A percentile compares a stretch with the other conserved stretches of the same genome.
phyloP scores from a whole-genome alignment of 768 basidiomycete genomes.

The Gloeophyllum trabeum region DNA sequence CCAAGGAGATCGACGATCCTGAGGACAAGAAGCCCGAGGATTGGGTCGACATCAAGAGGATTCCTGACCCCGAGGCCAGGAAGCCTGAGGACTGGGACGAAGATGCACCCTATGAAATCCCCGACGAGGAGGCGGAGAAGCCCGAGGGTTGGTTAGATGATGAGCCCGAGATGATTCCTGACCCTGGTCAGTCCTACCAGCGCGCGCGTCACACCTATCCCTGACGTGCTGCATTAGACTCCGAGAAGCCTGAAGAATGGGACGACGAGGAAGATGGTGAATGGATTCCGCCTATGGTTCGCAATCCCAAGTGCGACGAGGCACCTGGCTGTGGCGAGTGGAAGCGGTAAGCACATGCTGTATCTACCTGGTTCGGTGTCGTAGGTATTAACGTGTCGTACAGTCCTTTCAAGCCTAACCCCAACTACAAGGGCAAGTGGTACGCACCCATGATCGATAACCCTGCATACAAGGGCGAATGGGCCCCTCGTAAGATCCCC shows the following conservation, averaged over 20 bases:
- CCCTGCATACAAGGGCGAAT: constrained; percentile 93
- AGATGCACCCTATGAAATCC: constrained; percentile 86
- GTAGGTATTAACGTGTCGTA: neutral
- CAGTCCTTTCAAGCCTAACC: constrained; percentile 84
- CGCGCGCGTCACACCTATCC: neutral
- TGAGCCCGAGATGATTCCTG: constrained; percentile 70
- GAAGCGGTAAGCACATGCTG: constrained; percentile 43
- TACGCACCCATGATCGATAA: constrained; percentile 90
- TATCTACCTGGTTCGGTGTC: neutral
- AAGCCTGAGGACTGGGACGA: constrained; percentile 99
- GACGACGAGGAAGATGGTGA: constrained; percentile 99
- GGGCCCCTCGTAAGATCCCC: constrained; percentile 83
- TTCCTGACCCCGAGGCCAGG: constrained; percentile 71
- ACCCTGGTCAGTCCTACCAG: constrained; percentile 51
- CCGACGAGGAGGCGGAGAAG: constrained; percentile 77
- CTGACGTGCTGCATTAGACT: constrained; percentile 29
- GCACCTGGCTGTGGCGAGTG: constrained; percentile 94
- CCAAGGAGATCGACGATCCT: constrained; percentile 88
- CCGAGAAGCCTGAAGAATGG: constrained; percentile 98
- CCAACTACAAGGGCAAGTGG: constrained; percentile 98
- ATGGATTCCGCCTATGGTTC: constrained; percentile 85
- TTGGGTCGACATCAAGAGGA: constrained; percentile 89
- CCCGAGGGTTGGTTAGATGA: constrained; percentile 96
- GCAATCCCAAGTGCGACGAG: constrained; percentile 84
- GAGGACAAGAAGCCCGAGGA: constrained; percentile 81